Conservation (phyloP, 1,139 yeast species). For the Ogataea hybrid region DNA sequence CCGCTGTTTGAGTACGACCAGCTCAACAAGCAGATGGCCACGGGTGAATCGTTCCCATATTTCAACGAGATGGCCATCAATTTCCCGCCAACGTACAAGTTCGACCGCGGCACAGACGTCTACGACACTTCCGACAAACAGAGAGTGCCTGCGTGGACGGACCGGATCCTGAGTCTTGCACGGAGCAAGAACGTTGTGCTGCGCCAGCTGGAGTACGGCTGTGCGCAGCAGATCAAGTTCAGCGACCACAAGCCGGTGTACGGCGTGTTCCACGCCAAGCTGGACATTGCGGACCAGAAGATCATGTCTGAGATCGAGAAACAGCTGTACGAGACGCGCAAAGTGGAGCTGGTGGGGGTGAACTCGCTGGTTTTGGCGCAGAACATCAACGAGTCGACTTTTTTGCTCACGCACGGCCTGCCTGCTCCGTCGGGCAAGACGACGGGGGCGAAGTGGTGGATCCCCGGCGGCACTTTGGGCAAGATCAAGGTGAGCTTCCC, state of each 20-base stretch:
- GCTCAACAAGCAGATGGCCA: slow-evolving; percentile 72
- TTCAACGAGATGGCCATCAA: slow-evolving; percentile 76
- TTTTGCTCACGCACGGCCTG: slow-evolving; percentile 36
- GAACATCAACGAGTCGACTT: slow-evolving; percentile 18
- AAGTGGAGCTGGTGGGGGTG: slow-evolving; percentile 40
- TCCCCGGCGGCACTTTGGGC: slow-evolving; percentile 53
- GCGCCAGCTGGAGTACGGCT: slow-evolving; percentile 63
- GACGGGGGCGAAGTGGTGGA: slow-evolving; percentile 88
- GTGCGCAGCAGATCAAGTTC: slow-evolving; percentile 60
- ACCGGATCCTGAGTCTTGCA: slow-evolving; percentile 54
- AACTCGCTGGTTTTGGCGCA: slow-evolving; percentile 37
- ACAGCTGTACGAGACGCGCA: slow-evolving; percentile 55
- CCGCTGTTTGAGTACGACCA: slow-evolving; percentile 75
- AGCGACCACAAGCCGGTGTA: slow-evolving; percentile 95
- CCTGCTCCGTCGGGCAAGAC: slow-evolving; percentile 80
- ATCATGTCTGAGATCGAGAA: slow-evolving; percentile 56
- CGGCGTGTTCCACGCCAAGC: slow-evolving; percentile 68
- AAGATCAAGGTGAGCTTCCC: slow-evolving; percentile 63
- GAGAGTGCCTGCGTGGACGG: slow-evolving; percentile 97
- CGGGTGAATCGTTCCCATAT: slow-evolving; percentile 80
- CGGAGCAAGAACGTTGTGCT: slow-evolving; percentile 50
- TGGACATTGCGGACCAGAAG: slow-evolving; percentile 67
- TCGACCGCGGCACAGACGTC: slow-evolving; percentile 78
- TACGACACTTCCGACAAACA: slow-evolving; percentile 92
- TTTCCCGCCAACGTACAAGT: slow-evolving; percentile 91